These are phyloP conservation scores for Aspergillus egyptiacus DNA, from an alignment of 495 filamentous ascomycete genomes.

Conservation along the genomic window DNA sequence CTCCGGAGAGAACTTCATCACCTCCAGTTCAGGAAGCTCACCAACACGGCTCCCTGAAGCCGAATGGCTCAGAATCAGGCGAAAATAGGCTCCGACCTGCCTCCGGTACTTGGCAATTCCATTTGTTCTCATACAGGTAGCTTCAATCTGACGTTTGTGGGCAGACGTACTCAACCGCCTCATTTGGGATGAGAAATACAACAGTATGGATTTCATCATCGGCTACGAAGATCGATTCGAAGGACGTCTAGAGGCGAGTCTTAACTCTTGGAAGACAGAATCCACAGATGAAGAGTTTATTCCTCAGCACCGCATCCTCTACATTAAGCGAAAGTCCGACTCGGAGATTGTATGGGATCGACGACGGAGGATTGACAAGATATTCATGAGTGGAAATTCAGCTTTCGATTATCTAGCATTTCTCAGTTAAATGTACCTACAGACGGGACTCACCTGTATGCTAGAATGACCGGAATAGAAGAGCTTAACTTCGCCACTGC, in stretches of 20 bases:
- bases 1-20: background rate
- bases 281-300: constrained; percentile 81
- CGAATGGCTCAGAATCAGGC: background rate
- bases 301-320: constrained; percentile 71
- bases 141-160: background rate
- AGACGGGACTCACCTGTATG: too few relatives aligned
- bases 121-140: background rate
- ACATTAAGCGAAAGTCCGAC: constrained; percentile 54
- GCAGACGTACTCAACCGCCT: constrained; percentile 66
- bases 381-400: constrained; percentile 54
- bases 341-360: constrained; percentile 53
- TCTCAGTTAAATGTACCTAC: constrained; percentile 19
- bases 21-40: background rate
- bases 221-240: constrained; percentile 72
- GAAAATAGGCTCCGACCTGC: constrained; percentile 16
- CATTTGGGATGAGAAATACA: constrained; percentile 61
- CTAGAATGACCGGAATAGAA: background rate
- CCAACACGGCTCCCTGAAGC: background rate
- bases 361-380: constrained; percentile 46
- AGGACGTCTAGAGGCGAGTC: constrained; percentile 55
- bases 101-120: constrained; percentile 5
- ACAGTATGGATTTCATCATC: constrained; percentile 59
- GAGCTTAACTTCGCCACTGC: background rate
- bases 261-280: constrained; percentile 67
- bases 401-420: constrained; percentile 34